phyloP scores from a whole-genome alignment of 257 asterid species.

The Gentiana straminea region DNA sequence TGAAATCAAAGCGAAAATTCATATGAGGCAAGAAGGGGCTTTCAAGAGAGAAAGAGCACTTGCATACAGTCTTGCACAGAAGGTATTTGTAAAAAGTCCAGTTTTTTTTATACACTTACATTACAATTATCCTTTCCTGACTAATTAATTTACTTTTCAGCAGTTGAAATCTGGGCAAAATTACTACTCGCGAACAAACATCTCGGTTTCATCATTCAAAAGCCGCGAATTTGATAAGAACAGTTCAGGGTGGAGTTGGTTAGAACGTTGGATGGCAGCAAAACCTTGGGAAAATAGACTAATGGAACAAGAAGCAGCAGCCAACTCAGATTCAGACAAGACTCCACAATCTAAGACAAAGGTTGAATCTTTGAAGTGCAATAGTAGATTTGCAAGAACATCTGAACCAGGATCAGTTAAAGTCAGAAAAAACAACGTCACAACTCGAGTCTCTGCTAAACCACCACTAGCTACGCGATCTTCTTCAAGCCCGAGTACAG shows the following conservation, averaged over 20 bases:
- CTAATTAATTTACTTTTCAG: constrained; percentile 7
- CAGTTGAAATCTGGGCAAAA: constrained; percentile 52
- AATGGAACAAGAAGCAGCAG: constrained; percentile 36
- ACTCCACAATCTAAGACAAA: constrained; percentile 33
- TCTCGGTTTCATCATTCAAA: constrained; percentile 31
- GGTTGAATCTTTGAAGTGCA: constrained; percentile 17
- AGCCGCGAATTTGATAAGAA: constrained; percentile 41
- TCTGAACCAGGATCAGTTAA: constrained; percentile 40
- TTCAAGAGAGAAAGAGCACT: constrained; percentile 85
- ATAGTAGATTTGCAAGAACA: constrained; percentile 13
- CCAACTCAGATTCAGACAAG: constrained; percentile 23
- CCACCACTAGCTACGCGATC: constrained; percentile 55
- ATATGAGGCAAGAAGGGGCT: constrained; percentile 85
- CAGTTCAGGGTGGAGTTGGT: constrained; percentile 85
- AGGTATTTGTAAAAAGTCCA: constrained; percentile 29
- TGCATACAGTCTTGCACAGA: constrained; percentile 70
- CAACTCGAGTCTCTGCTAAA: constrained; percentile 57
- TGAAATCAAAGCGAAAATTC: constrained; percentile 69
- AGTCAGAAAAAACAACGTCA: constrained; percentile 56
- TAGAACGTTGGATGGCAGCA: constrained; percentile 96
- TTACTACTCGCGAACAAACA: constrained; percentile 24
- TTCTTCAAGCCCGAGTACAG: constrained; percentile 80
- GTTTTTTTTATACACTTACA: not conserved
- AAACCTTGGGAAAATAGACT: constrained; percentile 92
- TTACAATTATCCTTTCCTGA: too few relatives aligned